Evolutionary conservation across 768 basidiomycete genomes (phyloP), one percentile per base, ranked within the genome.

Genomic region (Naematelia encephala): DNA sequence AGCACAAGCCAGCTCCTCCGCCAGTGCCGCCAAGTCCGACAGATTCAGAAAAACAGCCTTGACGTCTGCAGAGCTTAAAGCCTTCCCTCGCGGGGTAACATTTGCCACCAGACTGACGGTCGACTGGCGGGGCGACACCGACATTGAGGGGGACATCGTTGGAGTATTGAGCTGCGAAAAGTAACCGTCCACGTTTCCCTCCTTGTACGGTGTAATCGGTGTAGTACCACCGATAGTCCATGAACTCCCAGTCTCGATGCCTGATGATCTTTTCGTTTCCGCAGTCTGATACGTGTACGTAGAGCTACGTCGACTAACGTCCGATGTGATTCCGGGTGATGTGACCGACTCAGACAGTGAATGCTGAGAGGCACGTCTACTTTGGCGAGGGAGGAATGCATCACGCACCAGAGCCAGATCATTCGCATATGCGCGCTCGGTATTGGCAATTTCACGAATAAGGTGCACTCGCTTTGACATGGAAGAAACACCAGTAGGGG

Each of bases 321-420:
- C 61, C 25, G 63, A 63, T 13, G 58, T 26, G 13, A 30, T 39
- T n/a, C 48, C 57, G 4, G 70, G 59, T 14, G 55, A 56, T 13
- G 14, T 23, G 3, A 19, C 54, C 3, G 23, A 27, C 4, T 23
- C 44, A 14, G 47, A 54, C 21, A 46, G 25, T 62, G 58, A 11
- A 27, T 49, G 42, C 29, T 57, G 60, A 14, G 70, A 69, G 2
- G 51, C 29, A 13, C 73, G 75, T 22, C 74, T 59, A 13, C 71
- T n/a, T 46, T 55, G 57, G 2, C 71, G 57, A 25, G 51, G 57
- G 39, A 77, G 51, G 59, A 73, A 77, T 4, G 74, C 76, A 56
- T 78, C 76, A 4, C 78, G 64, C 16, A 78, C 60, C 25, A 77
- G 60, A 5, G 70, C 70, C 5, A 78, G 64, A 54, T 78, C 78